Evolutionary conservation across 163 green algal genomes (phyloP).

Genomic region (Botryococcus braunii): DNA sequence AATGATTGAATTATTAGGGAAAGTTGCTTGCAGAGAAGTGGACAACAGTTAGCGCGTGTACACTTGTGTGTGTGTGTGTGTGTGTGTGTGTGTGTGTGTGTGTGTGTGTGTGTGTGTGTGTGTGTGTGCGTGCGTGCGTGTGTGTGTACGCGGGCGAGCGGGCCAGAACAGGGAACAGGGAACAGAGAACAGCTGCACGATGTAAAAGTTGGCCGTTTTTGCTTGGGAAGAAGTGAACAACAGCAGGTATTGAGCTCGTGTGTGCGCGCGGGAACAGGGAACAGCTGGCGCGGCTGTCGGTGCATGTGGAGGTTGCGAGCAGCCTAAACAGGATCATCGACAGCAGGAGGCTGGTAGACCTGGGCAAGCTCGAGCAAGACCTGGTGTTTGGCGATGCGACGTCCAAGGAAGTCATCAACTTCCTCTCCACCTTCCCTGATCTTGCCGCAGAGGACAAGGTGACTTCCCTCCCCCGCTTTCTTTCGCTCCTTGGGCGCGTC

Average conservation of each 20-base stretch:
- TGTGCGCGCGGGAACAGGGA: too few relatives aligned
- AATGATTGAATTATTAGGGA: too few relatives aligned
- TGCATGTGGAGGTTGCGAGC: constrained; percentile 68
- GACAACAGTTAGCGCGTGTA: neutral
- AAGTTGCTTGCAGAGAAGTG: neutral
- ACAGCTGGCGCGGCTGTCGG: constrained; percentile 59
- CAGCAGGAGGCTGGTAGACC: constrained; percentile 44
- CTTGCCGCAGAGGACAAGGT: constrained; percentile 46
- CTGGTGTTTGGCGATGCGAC: constrained; percentile 83
- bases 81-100: neutral
- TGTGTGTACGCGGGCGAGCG: neutral
- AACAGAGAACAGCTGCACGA: too few relatives aligned
- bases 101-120: neutral
- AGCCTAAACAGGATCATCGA: constrained; percentile 56
- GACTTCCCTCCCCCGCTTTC: neutral
- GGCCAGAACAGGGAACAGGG: too few relatives aligned
- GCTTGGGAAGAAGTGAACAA: too few relatives aligned
- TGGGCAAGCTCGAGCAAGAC: constrained; percentile 86
- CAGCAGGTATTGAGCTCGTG: too few relatives aligned
- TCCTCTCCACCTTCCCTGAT: constrained; percentile 37
- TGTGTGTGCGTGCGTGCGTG: neutral
- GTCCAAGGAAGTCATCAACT: constrained; percentile 77
- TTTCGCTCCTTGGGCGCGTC: too few relatives aligned
- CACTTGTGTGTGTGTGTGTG: neutral
- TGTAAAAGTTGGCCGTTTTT: too few relatives aligned